Evolutionary conservation across 2,329 filamentous ascomycete genomes (phyloP).

Genomic region (Hypoxylon sp.): DNA sequence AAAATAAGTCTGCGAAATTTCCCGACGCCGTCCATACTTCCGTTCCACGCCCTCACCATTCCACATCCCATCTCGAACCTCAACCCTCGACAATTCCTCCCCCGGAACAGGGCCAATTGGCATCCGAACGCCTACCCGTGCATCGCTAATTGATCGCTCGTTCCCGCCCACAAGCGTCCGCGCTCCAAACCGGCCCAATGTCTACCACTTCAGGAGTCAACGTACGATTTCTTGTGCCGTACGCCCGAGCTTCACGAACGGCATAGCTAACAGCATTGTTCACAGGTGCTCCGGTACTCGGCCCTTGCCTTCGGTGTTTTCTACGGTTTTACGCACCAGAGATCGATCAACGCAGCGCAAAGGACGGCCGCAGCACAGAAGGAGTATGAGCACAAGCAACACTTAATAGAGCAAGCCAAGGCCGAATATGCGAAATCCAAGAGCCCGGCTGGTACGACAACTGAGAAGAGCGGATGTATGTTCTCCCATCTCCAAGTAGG

Average conservation of each 20-base stretch:
- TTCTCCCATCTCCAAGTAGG: constrained; percentile 44
- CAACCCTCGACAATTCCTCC: constrained; percentile 56
- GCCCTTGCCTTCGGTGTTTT: constrained; percentile 91
- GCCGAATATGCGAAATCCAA: constrained; percentile 85
- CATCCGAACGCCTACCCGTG: constrained; percentile 58
- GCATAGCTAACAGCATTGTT: constrained; percentile 34
- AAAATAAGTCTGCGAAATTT: constrained; percentile 57
- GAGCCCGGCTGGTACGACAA: constrained; percentile 63
- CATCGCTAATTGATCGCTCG: constrained; percentile 44
- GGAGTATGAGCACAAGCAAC: constrained; percentile 92
- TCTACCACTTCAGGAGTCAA: constrained; percentile 77
- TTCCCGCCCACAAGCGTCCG: constrained; percentile 55
- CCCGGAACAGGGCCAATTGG: constrained; percentile 62
- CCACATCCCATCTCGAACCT: constrained; percentile 38
- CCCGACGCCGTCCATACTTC: constrained; percentile 52
- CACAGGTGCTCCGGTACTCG: constrained; percentile 95
- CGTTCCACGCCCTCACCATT: constrained; percentile 45
- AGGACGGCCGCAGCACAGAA: constrained; percentile 79
- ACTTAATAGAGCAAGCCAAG: constrained; percentile 94
- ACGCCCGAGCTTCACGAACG: constrained; percentile 26
- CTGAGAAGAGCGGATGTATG: constrained; percentile 56
- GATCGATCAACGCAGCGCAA: constrained; percentile 79
- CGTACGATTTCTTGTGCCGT: constrained; percentile 63
- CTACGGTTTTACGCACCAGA: constrained; percentile 97
- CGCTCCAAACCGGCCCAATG: constrained; percentile 68